Percentiles rank a stretch among this genome's conserved stretches.
Conservation (phyloP, 2,329 filamentous ascomycete genomes). For the Colletotrichum scovillei region DNA sequence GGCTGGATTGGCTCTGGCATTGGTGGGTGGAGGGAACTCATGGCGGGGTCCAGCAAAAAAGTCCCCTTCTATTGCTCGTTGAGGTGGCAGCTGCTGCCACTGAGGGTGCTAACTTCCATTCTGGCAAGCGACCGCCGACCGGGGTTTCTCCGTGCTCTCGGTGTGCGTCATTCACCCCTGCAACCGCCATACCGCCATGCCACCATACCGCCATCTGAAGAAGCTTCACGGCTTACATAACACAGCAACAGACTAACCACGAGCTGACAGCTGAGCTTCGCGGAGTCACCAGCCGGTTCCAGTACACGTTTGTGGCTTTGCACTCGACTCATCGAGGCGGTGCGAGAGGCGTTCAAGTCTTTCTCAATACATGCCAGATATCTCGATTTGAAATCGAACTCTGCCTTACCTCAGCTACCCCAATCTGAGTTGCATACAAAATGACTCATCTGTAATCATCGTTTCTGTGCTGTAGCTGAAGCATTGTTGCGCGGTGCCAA, state of each 20-base stretch:
- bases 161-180: conserved; percentile 33
- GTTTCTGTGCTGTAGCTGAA: not conserved
- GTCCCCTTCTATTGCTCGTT: not conserved
- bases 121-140: conserved; percentile 5
- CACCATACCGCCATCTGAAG: not conserved
- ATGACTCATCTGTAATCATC: not conserved
- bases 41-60: conserved; percentile 16
- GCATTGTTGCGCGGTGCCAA: too few species aligned
- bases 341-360: not conserved
- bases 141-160: conserved; percentile 29
- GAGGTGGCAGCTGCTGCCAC: too few species aligned
- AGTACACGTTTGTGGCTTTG: not conserved
- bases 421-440: not conserved
- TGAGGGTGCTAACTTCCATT: too few species aligned
- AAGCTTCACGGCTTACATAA: conserved; percentile 20
- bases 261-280: not conserved
- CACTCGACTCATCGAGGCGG: not conserved
- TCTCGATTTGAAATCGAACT: not conserved
- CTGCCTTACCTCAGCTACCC: too few species aligned
- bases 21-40: conserved; percentile 23
- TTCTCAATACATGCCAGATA: not conserved
- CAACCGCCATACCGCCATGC: not conserved
- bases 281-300: not conserved
- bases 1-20: conserved; percentile 18
- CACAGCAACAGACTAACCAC: too few species aligned